Conservation (phyloP, 306 rosid genomes). For the Prosopis cineraria region DNA sequence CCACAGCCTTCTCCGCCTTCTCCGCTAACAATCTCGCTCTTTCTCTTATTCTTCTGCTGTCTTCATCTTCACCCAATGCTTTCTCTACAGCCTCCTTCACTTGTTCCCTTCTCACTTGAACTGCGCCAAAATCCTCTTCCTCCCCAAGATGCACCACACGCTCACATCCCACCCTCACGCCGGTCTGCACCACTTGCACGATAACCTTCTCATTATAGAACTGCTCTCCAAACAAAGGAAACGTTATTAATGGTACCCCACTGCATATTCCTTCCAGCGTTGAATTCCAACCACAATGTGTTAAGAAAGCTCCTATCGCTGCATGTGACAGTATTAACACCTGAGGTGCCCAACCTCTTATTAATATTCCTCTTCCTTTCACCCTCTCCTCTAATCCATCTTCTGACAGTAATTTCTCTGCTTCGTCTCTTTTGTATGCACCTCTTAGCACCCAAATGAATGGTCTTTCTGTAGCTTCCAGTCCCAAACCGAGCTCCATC, state of each 20-base stretch:
- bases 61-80: conserved; percentile 46
- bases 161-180: conserved; percentile 41
- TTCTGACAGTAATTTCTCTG: conserved; percentile 41
- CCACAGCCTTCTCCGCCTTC: conserved; percentile 45
- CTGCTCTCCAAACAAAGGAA: conserved; percentile 60
- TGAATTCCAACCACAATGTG: conserved; percentile 74
- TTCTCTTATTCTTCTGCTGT: conserved; percentile 38
- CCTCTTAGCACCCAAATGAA: conserved; percentile 71
- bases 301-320: conserved; percentile 54
- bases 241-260: conserved; percentile 55
- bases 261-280: conserved; percentile 51
- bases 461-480: conserved; percentile 58
- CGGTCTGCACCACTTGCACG: conserved; percentile 39
- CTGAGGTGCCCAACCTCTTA: conserved; percentile 65
- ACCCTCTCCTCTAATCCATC: conserved; percentile 51
- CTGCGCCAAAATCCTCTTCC: conserved; percentile 34
- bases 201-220: conserved; percentile 48
- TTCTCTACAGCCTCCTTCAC: conserved; percentile 44
- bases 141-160: conserved; percentile 29
- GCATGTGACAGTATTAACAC: conserved; percentile 49
- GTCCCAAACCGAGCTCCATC: conserved; percentile 54
- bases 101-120: conserved; percentile 39
- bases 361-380: conserved; percentile 49
- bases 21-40: conserved; percentile 34
- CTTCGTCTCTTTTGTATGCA: conserved; percentile 30